Evolutionary conservation across 257 asterid species (phyloP).

Genomic region (Fraxinus pennsylvanica): DNA sequence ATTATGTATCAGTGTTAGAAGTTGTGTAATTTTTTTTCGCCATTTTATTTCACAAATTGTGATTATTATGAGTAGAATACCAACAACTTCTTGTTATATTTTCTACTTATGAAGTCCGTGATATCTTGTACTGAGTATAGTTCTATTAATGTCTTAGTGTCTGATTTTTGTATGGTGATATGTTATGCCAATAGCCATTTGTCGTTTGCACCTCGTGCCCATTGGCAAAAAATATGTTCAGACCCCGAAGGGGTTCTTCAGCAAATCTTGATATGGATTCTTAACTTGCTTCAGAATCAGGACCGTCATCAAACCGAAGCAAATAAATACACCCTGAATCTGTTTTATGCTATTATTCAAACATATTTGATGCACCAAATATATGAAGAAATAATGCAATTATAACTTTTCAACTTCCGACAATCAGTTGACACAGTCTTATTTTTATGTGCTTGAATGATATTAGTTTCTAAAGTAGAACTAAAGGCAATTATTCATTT

Average conservation of each 20-base stretch:
- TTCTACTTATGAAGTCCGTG: neutral
- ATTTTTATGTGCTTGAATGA: neutral
- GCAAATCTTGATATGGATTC: neutral
- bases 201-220: neutral
- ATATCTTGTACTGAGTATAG: neutral
- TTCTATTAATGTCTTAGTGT: neutral
- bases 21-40: neutral
- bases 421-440: neutral
- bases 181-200: neutral
- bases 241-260: neutral
- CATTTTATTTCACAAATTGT: neutral
- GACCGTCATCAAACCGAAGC: neutral
- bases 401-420: neutral
- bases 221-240: neutral
- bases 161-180: neutral
- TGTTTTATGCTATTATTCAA: neutral
- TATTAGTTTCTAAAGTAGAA: neutral
- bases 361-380: neutral
- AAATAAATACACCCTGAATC: neutral
- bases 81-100: neutral
- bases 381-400: neutral
- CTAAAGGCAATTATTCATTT: slow-evolving; percentile 7
- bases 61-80: neutral
- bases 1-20: neutral
- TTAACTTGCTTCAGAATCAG: neutral